Conservation (phyloP, 257 asterid species). For the Petrea volubilis region DNA sequence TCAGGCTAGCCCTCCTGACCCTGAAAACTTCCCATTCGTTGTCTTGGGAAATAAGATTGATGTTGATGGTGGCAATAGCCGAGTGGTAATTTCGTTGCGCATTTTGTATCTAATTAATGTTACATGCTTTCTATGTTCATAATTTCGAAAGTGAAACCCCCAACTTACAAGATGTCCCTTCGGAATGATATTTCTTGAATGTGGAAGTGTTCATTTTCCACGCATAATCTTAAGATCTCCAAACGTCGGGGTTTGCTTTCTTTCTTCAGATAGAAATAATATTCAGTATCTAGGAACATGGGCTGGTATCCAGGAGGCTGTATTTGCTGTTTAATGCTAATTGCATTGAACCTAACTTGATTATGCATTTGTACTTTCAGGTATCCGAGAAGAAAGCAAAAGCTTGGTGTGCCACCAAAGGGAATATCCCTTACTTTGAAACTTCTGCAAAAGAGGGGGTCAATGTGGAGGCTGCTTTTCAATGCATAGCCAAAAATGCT, state of each 20-base stretch:
- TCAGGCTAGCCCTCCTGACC: conserved; percentile 99
- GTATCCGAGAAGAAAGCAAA: conserved; percentile 98
- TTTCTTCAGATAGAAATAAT: background rate
- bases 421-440: conserved; percentile 96
- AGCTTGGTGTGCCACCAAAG: conserved; percentile 98
- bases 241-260: background rate
- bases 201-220: background rate
- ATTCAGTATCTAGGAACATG: background rate
- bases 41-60: conserved; percentile 97
- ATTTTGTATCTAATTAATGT: background rate
- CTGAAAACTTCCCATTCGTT: conserved; percentile 95
- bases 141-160: background rate
- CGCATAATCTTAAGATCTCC: background rate
- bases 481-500: conserved; percentile 91
- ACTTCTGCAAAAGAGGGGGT: conserved; percentile 97
- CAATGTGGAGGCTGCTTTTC: conserved; percentile 95
- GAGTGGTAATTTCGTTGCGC: conserved; percentile 65
- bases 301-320: background rate
- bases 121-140: background rate
- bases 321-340: background rate
- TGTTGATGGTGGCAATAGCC: conserved; percentile 93
- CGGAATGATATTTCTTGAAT: background rate
- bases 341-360: background rate
- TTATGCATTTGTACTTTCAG: conserved; percentile 35
- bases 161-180: background rate